Base-by-base conservation (phyloP, 2,329 filamentous ascomycete genomes). In the Pseudogymnoascus sp. region DNA sequence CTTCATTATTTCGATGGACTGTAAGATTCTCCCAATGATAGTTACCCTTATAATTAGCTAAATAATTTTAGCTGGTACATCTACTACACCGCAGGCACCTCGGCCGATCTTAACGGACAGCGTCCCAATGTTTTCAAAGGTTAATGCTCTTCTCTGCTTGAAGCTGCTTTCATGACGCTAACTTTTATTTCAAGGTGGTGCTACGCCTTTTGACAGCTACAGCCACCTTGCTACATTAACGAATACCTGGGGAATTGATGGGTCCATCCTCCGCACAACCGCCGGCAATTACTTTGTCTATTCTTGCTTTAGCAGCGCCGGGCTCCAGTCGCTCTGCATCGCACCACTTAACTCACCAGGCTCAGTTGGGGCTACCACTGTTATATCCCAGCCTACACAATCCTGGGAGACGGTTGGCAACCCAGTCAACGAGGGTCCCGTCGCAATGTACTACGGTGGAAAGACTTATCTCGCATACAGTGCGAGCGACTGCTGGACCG, bases 401-500 rank as follows among this genome's bases (percentile, higher is more conserved):
- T 65, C 75, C 3, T 86, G 81, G 79, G 83, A 86, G 69, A 77
- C 66, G 10, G 76, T 77, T 38, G 78, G 76, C 5, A 75, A 72
- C 0, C 78, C 81, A 0, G 82, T 86, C 0, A 83, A 85, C 68
- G 83, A 86, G 68, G 83, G 81, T 0, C 77, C 81, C 0, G 77
- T 78, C 2, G 80, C 81, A 0, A 74, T 86, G 22, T 85, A 85
- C 69, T 77, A 79, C 41, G 77, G 77, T 22, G 81, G 80, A 10
- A 79, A 78, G 63, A 84, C 80, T 0, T 84, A 79, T 65, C 70
- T 85, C 41, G 75, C 78, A 1, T 86, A 80, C 73, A 82, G 79
- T 5, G 83, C 81, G 1, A 82, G 79, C 64, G 81, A 81, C 71
- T 85, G 82, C 75, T 84, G 81, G 82, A 82, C 80, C 0, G 70